Conservation (phyloP, 495 filamentous ascomycete genomes). For the Penicillium cinerascens region DNA sequence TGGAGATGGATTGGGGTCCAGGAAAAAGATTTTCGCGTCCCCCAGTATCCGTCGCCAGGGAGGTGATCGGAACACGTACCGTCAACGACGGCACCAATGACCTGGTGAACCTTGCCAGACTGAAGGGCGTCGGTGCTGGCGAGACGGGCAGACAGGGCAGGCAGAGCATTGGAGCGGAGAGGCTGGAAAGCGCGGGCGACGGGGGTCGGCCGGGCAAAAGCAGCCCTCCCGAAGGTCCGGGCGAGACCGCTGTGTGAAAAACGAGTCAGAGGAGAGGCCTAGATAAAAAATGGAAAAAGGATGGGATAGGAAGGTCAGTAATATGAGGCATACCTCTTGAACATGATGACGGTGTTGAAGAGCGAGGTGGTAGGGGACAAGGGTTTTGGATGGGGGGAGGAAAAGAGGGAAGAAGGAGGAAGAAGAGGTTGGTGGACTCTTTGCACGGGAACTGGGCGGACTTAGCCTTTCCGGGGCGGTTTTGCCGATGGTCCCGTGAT, state of each 20-base stretch:
- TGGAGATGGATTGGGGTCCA: slow-evolving; percentile 32
- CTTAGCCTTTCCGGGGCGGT: slow-evolving; percentile 49
- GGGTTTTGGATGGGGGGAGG: slow-evolving; percentile 23
- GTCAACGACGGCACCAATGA: slow-evolving; percentile 69
- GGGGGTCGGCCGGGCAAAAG: slow-evolving; percentile 67
- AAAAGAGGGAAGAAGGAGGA: slow-evolving; percentile 40
- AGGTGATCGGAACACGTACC: slow-evolving; percentile 47
- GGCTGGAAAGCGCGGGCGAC: slow-evolving; percentile 65
- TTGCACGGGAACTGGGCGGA: slow-evolving; percentile 35
- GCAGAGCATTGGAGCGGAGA: slow-evolving; percentile 54
- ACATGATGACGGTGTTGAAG: slow-evolving; percentile 67
- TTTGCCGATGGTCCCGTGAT: slow-evolving; percentile 52
- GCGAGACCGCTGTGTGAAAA: slow-evolving; percentile 64
- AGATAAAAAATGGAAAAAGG: slow-evolving; percentile 34
- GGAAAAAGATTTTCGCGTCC: slow-evolving; percentile 48
- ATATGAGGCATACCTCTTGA: slow-evolving; percentile 70
- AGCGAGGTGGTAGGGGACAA: slow-evolving; percentile 43
- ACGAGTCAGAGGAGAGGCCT: slow-evolving; percentile 38
- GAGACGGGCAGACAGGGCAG: slow-evolving; percentile 63
- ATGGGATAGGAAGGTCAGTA: slow-evolving; percentile 37
- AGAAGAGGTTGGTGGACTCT: slow-evolving; percentile 41
- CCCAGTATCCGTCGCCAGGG: slow-evolving; percentile 20
- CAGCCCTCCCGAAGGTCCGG: slow-evolving; percentile 72
- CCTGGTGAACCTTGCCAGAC: slow-evolving; percentile 84
- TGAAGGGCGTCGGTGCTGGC: slow-evolving; percentile 62